phyloP scores from a whole-genome alignment of 164 flowering plant species.

The Kingdonia uniflora region DNA sequence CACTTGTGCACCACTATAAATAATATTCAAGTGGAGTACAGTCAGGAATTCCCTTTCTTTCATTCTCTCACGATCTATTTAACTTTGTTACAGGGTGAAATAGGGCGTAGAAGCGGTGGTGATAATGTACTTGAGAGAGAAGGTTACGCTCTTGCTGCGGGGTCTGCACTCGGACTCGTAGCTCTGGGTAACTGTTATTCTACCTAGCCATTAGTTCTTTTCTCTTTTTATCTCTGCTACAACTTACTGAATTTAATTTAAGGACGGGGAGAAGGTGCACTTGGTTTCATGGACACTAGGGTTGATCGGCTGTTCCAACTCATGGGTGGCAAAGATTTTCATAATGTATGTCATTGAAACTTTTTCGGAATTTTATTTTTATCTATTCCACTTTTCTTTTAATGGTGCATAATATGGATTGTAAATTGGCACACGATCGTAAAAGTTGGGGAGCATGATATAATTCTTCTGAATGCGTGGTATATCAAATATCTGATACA shows the following conservation, averaged over 20 bases:
- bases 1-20: no score
- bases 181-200: conserved; percentile 28
- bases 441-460: no score
- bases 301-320: conserved; percentile 74
- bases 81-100: no score
- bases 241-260: no score
- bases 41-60: no score
- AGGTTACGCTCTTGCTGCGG: conserved; percentile 97
- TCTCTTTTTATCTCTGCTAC: no score
- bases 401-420: background rate
- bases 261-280: conserved; percentile 83
- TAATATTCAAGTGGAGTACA: no score
- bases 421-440: background rate
- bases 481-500: no score
- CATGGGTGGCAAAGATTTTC: conserved; percentile 59
- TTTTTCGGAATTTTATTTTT: background rate
- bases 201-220: no score
- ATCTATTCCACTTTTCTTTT: background rate
- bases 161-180: conserved; percentile 83
- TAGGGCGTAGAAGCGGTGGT: conserved; percentile 93
- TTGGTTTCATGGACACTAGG: conserved; percentile 55
- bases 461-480: no score
- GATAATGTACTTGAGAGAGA: conserved; percentile 99
- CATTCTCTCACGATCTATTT: no score
- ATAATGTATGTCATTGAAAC: conserved; percentile 28